Base-by-base conservation (phyloP, 306 rosid genomes). In the Begonia peltatifolia region DNA sequence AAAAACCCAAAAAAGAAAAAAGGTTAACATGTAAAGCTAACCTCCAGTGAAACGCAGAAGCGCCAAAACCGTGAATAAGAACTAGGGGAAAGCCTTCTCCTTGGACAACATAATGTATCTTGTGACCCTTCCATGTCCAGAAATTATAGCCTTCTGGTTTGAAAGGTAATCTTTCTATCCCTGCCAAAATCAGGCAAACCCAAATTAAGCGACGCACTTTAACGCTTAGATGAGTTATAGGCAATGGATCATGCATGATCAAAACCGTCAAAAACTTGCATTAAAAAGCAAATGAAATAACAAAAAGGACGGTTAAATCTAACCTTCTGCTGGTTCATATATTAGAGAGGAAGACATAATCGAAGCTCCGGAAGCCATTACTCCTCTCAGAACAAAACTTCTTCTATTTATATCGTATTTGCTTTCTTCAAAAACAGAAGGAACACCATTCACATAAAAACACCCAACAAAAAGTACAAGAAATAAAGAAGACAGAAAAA, bases 21-120 rank as follows among this genome's bases (percentile, higher is more conserved):
- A n/a, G 15, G 56, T 41, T 5, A 30, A 56, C 41, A 10, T 20
- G 53, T 42, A 55, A 9, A 73, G 53, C 43, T 55, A 36, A 81
- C 99, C 95, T 83, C 99, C 99, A 86, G 57, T 92, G 94, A 66
- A 71, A 92, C 14, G 81, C 82, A 57, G 99, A 90, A 59, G 96
- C 99, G 48, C 93, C 99, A 75, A 86, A 86, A 43, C 99, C 96
- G 74, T 83, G 95, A 63, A 86, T 90, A 59, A 86, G 99, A 51
- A 90, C 79, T 63, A 86, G 52, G 5, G 95, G 84, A 62, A 84
- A 67, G 57, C 95, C 99, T 79, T 86, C 88, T 53, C 99, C 95
- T 77, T 81, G 92, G 54, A 78, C 96, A n/a, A 83, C 88, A 41
- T 83, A 86, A 64, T 90, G 99, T 60, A 90, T 83, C 52, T 79